phyloP scores from a whole-genome alignment of 78 protist genomes.

The Ministeria vibrans region DNA sequence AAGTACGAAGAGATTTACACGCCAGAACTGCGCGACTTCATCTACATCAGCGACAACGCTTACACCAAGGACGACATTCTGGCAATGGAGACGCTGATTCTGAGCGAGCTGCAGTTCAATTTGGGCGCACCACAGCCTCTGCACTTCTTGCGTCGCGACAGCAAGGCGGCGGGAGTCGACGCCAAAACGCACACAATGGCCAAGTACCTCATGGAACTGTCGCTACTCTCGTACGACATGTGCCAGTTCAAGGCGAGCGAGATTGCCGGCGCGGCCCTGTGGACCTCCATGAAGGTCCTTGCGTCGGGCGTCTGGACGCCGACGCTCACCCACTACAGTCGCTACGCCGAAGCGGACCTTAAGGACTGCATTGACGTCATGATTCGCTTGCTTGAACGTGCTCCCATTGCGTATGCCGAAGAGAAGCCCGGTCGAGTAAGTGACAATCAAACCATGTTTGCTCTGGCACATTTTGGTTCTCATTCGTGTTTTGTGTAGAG shows the following conservation, averaged over 20 bases:
- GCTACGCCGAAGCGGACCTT: conserved; percentile 45
- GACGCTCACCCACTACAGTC: conserved; percentile 51
- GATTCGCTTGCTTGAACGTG: background rate
- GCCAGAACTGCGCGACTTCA: conserved; percentile 88
- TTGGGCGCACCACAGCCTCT: background rate
- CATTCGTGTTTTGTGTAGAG: no score
- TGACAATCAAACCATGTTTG: no score
- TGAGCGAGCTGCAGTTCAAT: background rate
- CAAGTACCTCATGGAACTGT: conserved; percentile 77
- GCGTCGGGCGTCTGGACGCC: conserved; percentile 33
- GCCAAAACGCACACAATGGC: conserved; percentile 49
- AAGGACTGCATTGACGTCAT: conserved; percentile 7
- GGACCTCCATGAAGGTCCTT: conserved; percentile 47
- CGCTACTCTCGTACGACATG: conserved; percentile 59
- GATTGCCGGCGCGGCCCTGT: conserved; percentile 81
- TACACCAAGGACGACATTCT: conserved; percentile 83
- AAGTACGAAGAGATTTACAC: conserved; percentile 96
- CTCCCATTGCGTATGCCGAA: background rate
- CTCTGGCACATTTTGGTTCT: no score
- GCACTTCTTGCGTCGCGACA: conserved; percentile 42
- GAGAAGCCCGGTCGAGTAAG: background rate
- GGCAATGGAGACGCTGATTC: background rate
- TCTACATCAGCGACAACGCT: conserved; percentile 87
- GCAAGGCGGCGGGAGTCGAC: conserved; percentile 56
- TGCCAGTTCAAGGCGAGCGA: conserved; percentile 73